Evolutionary conservation across 352 stramenopile species (phyloP).

Genomic region (Phytophthora rubi): DNA sequence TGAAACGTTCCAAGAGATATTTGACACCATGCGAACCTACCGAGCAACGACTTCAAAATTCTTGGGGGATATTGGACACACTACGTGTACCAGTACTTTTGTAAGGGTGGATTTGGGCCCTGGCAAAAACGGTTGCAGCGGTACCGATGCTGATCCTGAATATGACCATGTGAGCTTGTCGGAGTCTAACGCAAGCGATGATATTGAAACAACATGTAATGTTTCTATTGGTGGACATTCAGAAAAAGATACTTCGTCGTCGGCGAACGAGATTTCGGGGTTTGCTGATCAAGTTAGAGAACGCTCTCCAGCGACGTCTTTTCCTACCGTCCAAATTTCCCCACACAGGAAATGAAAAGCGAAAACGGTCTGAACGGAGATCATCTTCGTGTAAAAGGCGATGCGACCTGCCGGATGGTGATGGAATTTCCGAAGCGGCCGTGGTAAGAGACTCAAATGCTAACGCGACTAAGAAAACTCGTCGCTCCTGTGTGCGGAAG

Average conservation of each 20-base stretch:
- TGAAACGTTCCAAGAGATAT: neutral
- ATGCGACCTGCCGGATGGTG: neutral
- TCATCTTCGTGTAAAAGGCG: neutral
- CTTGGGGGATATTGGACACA: neutral
- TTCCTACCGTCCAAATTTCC: neutral
- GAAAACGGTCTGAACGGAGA: neutral
- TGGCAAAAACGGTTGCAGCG: neutral
- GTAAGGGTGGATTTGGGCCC: neutral
- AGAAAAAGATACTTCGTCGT: neutral
- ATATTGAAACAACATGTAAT: neutral
- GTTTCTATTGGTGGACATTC: neutral
- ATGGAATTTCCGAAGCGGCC: neutral
- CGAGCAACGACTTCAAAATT: neutral
- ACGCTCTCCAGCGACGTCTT: neutral
- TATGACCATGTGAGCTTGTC: neutral
- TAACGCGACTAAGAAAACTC: neutral
- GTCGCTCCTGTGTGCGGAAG: neutral
- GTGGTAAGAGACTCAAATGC: neutral
- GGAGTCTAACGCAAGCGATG: neutral
- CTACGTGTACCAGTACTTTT: neutral
- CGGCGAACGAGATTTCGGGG: neutral
- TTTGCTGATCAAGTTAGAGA: neutral
- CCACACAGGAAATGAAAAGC: neutral
- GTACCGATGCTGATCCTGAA: neutral
- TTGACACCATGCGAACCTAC: neutral